Conservation (phyloP, 441 rosid species). For the Erodium chrysanthum region DNA sequence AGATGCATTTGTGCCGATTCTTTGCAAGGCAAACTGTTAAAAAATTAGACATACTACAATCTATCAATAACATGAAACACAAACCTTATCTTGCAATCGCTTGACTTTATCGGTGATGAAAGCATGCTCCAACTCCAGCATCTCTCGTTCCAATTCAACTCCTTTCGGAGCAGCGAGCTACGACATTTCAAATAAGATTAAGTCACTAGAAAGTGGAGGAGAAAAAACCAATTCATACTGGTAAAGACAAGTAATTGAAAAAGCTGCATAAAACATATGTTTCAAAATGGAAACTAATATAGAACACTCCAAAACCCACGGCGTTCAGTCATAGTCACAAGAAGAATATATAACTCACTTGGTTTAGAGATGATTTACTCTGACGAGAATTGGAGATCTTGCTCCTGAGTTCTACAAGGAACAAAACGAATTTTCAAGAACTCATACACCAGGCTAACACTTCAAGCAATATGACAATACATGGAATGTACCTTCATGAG, state of each 20-base stretch:
- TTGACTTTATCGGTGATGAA: constrained; percentile 56
- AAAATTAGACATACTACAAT: neutral
- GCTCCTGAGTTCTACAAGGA: constrained; percentile 52
- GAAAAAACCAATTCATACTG: neutral
- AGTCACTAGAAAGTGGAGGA: constrained; percentile 14
- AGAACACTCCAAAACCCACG: neutral
- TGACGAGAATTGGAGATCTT: constrained; percentile 34
- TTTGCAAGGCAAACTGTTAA: constrained; percentile 8
- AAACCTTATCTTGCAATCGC: constrained; percentile 63
- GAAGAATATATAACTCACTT: constrained; percentile 34
- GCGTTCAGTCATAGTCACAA: neutral
- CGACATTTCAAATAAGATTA: constrained; percentile 22
- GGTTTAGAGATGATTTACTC: constrained; percentile 33
- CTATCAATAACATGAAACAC: constrained; percentile 21
- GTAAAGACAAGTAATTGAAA: constrained; percentile 8
- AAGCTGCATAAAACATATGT: constrained; percentile 13
- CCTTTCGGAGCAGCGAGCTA: constrained; percentile 64
- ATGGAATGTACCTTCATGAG: constrained; percentile 47
- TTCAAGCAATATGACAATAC: neutral
- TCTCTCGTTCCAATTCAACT: constrained; percentile 52
- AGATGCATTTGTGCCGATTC: neutral
- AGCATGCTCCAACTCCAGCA: constrained; percentile 70
- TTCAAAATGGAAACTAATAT: constrained; percentile 1
- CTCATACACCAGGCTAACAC: constrained; percentile 8
- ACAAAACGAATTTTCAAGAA: constrained; percentile 12